Evolutionary conservation across 306 rosid genomes (phyloP).

Genomic region (Rosa rugosa): DNA sequence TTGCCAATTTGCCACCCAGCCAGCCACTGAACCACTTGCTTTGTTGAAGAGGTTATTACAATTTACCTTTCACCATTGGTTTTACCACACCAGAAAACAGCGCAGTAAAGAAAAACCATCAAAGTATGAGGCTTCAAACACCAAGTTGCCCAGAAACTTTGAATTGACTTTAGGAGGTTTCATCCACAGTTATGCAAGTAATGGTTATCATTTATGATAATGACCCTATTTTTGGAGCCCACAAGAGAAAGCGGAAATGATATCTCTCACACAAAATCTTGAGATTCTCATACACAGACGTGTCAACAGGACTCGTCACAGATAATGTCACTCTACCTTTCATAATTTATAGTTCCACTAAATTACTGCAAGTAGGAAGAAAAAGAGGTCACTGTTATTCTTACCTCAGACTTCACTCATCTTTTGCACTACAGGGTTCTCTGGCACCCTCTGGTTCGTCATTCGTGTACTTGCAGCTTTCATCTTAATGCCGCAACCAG

Average conservation of each 20-base stretch:
- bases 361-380: background rate
- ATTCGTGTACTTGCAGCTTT: background rate
- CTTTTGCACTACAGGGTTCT: background rate
- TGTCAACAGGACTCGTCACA: background rate
- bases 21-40: background rate
- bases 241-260: background rate
- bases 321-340: background rate
- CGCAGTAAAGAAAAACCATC: background rate
- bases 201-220: background rate
- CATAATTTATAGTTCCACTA: background rate
- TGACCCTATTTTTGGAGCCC: background rate
- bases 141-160: background rate
- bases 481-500: background rate
- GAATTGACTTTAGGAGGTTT: background rate
- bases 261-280: constrained; percentile 3
- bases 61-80: background rate
- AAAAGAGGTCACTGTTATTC: background rate
- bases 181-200: background rate
- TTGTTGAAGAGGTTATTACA: background rate
- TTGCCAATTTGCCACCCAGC: background rate
- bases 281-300: constrained; percentile 6
- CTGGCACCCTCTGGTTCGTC: background rate
- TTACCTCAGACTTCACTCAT: background rate
- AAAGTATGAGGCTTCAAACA: background rate
- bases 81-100: background rate